These are phyloP conservation scores for Piloderma croceum DNA, from an alignment of 768 basidiomycete species.

Conservation along the genomic window DNA sequence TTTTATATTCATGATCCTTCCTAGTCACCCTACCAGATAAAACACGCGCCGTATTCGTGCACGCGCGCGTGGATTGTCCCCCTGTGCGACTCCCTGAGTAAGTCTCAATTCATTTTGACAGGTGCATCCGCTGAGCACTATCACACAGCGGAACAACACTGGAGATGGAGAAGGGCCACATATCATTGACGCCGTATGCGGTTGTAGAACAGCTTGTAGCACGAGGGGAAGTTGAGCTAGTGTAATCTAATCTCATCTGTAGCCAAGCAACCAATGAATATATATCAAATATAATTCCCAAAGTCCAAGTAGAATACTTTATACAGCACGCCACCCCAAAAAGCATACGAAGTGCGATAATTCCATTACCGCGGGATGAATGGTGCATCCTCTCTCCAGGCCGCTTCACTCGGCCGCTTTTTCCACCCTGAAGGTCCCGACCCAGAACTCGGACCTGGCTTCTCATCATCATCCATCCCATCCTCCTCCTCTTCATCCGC, in stretches of 20 bases:
- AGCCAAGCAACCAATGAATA: too few species aligned
- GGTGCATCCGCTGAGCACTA: background rate
- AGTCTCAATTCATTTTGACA: slow-evolving; percentile 18
- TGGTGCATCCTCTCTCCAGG: too few species aligned
- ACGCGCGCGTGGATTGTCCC: slow-evolving; percentile 67
- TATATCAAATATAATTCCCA: too few species aligned
- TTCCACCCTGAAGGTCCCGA: too few species aligned
- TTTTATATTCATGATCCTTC: slow-evolving; percentile 9
- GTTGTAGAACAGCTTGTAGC: slow-evolving; percentile 70
- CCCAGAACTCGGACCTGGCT: too few species aligned
- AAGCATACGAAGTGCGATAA: too few species aligned
- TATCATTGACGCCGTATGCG: slow-evolving; percentile 72
- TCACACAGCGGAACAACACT: slow-evolving; percentile 56
- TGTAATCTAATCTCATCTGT: too few species aligned
- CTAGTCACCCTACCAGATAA: slow-evolving; percentile 77
- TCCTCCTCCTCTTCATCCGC: slow-evolving; percentile 35
- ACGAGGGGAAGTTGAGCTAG: slow-evolving; percentile 70
- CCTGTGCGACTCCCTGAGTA: slow-evolving; percentile 66
- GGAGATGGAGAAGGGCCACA: slow-evolving; percentile 75
- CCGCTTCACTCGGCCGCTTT: too few species aligned
- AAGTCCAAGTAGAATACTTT: too few species aligned
- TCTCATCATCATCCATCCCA: slow-evolving; percentile 12
- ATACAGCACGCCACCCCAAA: too few species aligned
- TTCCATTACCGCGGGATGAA: too few species aligned
- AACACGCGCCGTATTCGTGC: slow-evolving; percentile 73